phyloP scores from a whole-genome alignment of 164 flowering plant species.

The Paratinospora sagittata region DNA sequence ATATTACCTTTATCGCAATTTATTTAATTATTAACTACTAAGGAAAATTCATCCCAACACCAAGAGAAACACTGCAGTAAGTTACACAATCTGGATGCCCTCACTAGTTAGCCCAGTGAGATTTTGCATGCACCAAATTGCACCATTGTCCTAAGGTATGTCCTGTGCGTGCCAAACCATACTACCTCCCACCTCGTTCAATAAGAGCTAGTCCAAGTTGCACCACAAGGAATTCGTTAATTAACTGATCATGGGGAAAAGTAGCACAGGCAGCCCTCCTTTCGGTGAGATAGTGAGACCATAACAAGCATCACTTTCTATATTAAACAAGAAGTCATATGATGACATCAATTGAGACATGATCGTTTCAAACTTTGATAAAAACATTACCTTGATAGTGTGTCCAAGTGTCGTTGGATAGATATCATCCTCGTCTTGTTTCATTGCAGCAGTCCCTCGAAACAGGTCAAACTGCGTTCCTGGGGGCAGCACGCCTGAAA shows the following conservation, averaged over 20 bases:
- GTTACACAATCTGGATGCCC: no score
- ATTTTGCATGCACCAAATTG: no score
- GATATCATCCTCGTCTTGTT: slow-evolving; percentile 94
- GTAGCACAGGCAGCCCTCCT: neutral
- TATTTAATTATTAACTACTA: no score
- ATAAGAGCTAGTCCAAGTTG: neutral
- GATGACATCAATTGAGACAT: neutral
- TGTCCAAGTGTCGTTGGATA: slow-evolving; percentile 79
- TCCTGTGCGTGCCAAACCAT: no score
- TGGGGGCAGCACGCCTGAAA: slow-evolving; percentile 89
- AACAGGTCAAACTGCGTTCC: slow-evolving; percentile 80
- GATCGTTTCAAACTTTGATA: neutral
- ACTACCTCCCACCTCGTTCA: no score
- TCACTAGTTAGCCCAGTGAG: no score
- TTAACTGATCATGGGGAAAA: neutral
- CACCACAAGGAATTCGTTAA: neutral
- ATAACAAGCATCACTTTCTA: slow-evolving; percentile 2
- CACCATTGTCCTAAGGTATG: slow-evolving; percentile 36
- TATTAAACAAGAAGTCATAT: neutral
- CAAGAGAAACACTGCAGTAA: no score
- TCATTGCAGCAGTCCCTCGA: slow-evolving; percentile 99
- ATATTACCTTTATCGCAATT: no score
- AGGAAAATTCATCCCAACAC: no score
- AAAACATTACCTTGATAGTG: slow-evolving; percentile 62
- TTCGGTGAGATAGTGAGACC: neutral